phyloP scores from a whole-genome alignment of 148 eudicot species.

The Cornus suecica region DNA sequence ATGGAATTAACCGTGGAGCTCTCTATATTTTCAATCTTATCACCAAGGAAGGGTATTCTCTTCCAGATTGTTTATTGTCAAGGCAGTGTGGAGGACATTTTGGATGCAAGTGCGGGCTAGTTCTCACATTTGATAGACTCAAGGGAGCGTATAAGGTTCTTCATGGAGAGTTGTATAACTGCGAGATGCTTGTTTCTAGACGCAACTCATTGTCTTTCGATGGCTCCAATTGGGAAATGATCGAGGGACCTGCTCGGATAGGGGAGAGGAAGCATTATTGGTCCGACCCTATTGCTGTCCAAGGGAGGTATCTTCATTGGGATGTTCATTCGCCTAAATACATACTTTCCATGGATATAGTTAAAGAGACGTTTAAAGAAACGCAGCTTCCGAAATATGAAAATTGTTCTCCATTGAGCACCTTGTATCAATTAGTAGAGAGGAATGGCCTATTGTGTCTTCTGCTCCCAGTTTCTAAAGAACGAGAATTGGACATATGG shows the following conservation, averaged over 20 bases:
- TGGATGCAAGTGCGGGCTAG: constrained; percentile 13
- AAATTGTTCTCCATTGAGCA: not conserved
- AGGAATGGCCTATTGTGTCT: not conserved
- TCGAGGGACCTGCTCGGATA: not conserved
- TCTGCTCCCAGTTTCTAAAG: not conserved
- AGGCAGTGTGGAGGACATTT: constrained; percentile 14
- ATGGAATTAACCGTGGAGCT: not conserved
- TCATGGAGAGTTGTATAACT: constrained; percentile 6
- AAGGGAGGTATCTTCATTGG: constrained; percentile 21
- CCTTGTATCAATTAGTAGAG: constrained; percentile 4
- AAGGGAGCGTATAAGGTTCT: constrained; percentile 8
- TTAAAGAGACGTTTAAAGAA: constrained; percentile 8
- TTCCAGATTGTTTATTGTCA: not conserved
- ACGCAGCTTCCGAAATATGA: not conserved
- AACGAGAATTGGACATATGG: constrained; percentile 12
- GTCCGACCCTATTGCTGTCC: constrained; percentile 10
- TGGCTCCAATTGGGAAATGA: constrained; percentile 3
- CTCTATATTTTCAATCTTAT: constrained; percentile 10
- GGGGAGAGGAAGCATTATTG: constrained; percentile 13
- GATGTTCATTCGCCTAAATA: constrained; percentile 17
- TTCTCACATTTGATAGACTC: constrained; percentile 10
- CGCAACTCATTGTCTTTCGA: not conserved
- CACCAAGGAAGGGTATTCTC: not conserved
- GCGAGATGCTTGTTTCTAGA: constrained; percentile 10
- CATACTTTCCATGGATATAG: constrained; percentile 11